Conservation (phyloP, 2,329 filamentous ascomycete genomes). For the Xenosphaeropsis pyriputrescens region DNA sequence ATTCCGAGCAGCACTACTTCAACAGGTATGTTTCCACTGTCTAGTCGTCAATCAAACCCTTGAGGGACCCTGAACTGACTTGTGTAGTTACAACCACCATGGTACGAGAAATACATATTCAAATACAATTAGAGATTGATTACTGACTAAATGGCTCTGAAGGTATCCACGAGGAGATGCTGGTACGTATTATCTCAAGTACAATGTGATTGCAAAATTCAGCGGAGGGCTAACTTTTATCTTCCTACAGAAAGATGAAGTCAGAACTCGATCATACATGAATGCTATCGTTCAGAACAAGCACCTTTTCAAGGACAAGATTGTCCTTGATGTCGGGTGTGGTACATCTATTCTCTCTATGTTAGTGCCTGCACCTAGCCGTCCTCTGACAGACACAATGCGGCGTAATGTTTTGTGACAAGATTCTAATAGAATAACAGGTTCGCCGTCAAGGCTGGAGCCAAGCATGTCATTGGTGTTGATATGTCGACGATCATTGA, state of each 20-base stretch:
- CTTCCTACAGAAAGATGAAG: conserved; percentile 75
- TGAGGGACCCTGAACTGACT: conserved; percentile 8
- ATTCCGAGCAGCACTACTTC: conserved; percentile 95
- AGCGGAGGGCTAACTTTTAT: conserved; percentile 8
- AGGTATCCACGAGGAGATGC: conserved; percentile 97
- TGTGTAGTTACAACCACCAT: conserved; percentile 85
- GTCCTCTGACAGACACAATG: conserved; percentile 2
- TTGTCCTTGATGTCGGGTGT: conserved; percentile 94
- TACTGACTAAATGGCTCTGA: conserved; percentile 3
- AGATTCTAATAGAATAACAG: conserved; percentile 27
- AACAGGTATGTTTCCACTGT: conserved; percentile 54
- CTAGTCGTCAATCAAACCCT: not conserved
- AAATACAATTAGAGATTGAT: conserved; percentile 1
- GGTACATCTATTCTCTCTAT: conserved; percentile 97
- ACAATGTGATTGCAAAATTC: conserved; percentile 4
- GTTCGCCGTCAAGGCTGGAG: conserved; percentile 93
- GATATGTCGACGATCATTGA: conserved; percentile 99
- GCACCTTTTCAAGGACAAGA: conserved; percentile 82
- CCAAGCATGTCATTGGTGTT: conserved; percentile 96
- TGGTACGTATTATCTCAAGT: conserved; percentile 46
- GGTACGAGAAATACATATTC: conserved; percentile 37
- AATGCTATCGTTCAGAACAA: conserved; percentile 95
- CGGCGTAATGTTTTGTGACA: too few relatives aligned
- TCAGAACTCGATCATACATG: conserved; percentile 91
- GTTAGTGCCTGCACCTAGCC: conserved; percentile 35